These are phyloP conservation scores for Sporothrix dimorphospora DNA, from an alignment of 2,329 filamentous ascomycete species.

Conservation along the genomic window DNA sequence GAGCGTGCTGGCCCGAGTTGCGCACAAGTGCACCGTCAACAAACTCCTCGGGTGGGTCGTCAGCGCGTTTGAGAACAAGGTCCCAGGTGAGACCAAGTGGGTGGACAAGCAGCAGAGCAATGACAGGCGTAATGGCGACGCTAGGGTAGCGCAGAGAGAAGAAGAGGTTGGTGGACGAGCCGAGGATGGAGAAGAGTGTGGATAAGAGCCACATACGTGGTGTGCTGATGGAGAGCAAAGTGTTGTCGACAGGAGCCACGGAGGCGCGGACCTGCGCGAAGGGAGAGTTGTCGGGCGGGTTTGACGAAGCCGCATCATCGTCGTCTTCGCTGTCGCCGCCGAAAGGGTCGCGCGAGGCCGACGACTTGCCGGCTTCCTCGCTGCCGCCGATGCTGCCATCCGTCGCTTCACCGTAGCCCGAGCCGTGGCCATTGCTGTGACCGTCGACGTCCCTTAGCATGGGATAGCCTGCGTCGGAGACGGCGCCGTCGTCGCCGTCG, in stretches of 20 bases:
- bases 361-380: constrained; percentile 6
- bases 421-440: background rate
- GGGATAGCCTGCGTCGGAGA: constrained; percentile 41
- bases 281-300: constrained; percentile 68
- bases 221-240: constrained; percentile 78
- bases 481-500: constrained; percentile 40
- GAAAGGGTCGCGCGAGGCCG: constrained; percentile 34
- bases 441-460: constrained; percentile 19
- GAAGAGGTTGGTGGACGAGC: constrained; percentile 83
- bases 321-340: constrained; percentile 39
- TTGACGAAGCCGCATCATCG: constrained; percentile 50
- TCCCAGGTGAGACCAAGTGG: constrained; percentile 84
- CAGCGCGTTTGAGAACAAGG: constrained; percentile 66
- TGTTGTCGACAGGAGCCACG: constrained; percentile 75
- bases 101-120: constrained; percentile 82
- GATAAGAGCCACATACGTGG: constrained; percentile 86
- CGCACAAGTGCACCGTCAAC: constrained; percentile 46
- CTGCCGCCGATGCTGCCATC: background rate
- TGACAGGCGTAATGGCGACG: constrained; percentile 86
- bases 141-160: constrained; percentile 90
- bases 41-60: constrained; percentile 54
- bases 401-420: background rate
- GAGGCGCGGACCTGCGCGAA: constrained; percentile 81
- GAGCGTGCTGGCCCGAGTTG: constrained; percentile 13
- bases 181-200: constrained; percentile 77